phyloP scores from a whole-genome alignment of 768 basidiomycete species.

The Erythrobasidium yunnanense region DNA sequence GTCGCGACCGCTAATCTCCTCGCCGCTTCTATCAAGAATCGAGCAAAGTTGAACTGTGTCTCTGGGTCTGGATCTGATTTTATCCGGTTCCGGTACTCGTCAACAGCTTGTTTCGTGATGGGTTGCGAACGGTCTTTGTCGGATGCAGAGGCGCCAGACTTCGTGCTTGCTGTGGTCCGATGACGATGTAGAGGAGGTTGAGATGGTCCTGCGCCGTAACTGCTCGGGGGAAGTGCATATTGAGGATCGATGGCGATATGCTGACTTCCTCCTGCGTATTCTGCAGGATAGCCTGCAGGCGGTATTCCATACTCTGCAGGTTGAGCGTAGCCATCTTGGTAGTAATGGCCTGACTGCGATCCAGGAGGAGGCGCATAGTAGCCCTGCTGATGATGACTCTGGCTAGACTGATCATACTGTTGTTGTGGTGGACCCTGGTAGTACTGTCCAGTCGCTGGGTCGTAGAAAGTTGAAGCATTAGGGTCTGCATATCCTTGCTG shows the following conservation, averaged over 20 bases:
- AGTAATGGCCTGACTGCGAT: background rate
- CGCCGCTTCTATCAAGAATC: constrained; percentile 96
- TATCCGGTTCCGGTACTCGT: constrained; percentile 92
- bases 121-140: constrained; percentile 23
- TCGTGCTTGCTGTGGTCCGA: constrained; percentile 3
- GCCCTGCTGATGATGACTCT: background rate
- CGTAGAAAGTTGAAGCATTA: too few relatives aligned
- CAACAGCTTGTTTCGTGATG: constrained; percentile 63
- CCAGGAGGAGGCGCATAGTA: background rate
- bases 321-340: background rate
- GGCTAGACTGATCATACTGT: background rate
- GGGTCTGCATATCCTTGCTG: background rate
- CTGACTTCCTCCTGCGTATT: too few relatives aligned
- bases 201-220: background rate
- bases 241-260: too few relatives aligned
- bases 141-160: constrained; percentile 1
- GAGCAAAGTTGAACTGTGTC: constrained; percentile 94
- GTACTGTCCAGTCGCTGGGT: too few relatives aligned
- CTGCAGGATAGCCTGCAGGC: too few relatives aligned
- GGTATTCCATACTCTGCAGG: too few relatives aligned
- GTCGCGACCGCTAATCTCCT: constrained; percentile 73
- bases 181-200: background rate
- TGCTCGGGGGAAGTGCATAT: background rate
- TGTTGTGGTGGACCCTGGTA: too few relatives aligned
- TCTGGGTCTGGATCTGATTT: constrained; percentile 97